These are phyloP conservation scores for Luffa acutangula DNA, from an alignment of 306 rosid genomes.

Conservation along the genomic window DNA sequence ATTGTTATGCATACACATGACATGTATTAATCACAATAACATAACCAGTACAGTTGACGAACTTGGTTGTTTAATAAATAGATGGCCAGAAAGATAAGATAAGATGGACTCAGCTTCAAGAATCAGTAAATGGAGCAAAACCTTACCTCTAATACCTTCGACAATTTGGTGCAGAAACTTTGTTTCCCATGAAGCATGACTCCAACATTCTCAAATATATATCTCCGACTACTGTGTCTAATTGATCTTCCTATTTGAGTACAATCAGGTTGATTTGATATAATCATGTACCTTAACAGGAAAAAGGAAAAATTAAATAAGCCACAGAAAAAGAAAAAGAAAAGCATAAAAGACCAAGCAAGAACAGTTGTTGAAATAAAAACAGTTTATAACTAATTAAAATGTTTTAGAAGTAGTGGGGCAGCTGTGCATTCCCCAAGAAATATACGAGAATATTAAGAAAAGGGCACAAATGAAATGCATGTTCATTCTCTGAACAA, in stretches of 20 bases:
- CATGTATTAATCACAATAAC: too few relatives aligned
- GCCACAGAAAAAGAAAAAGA: not conserved
- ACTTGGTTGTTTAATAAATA: not conserved
- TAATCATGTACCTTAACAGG: conserved; percentile 50
- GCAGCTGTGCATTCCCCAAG: not conserved
- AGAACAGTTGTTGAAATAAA: not conserved
- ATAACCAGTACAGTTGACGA: not conserved
- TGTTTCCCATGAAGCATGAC: conserved; percentile 79
- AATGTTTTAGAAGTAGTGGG: not conserved
- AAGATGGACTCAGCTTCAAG: not conserved
- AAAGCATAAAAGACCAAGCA: not conserved
- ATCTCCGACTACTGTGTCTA: conserved; percentile 15
- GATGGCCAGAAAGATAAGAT: not conserved
- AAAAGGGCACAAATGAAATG: too few relatives aligned
- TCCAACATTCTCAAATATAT: conserved; percentile 55
- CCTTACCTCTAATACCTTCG: conserved; percentile 48
- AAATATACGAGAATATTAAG: not conserved
- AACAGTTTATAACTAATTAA: not conserved
- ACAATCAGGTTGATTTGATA: conserved; percentile 33
- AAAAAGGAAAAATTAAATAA: not conserved
- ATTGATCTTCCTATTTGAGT: conserved; percentile 25
- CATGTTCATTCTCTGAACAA: not conserved
- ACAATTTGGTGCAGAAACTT: conserved; percentile 62
- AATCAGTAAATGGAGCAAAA: not conserved
- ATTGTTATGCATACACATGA: not conserved